These are phyloP conservation scores for Morella rubra DNA, from an alignment of 306 rosid species.

Conservation along the genomic window DNA sequence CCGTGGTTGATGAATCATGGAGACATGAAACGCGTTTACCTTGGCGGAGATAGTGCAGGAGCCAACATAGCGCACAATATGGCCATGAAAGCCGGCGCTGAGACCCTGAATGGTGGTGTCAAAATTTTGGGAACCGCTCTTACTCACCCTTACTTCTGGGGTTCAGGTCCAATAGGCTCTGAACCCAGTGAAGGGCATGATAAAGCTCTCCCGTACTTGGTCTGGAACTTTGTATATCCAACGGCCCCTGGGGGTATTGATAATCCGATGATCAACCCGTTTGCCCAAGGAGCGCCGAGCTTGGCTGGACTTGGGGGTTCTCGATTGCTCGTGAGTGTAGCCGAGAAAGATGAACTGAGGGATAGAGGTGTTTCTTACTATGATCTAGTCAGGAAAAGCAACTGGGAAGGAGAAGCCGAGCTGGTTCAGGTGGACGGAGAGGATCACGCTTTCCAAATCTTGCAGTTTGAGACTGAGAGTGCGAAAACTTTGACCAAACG, in stretches of 20 bases:
- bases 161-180: constrained; percentile 36
- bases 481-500: constrained; percentile 19
- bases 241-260: constrained; percentile 35
- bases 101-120: constrained; percentile 35
- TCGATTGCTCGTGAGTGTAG: constrained; percentile 31
- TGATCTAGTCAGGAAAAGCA: constrained; percentile 35
- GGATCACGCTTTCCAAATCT: constrained; percentile 35
- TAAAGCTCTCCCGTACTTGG: not conserved
- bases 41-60: constrained; percentile 58
- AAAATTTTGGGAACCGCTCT: constrained; percentile 35
- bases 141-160: constrained; percentile 43
- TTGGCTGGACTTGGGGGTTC: constrained; percentile 41
- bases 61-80: constrained; percentile 43
- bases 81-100: constrained; percentile 46
- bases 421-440: constrained; percentile 31
- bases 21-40: constrained; percentile 26
- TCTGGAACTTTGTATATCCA: constrained; percentile 45
- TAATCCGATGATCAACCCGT: constrained; percentile 39
- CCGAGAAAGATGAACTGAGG: constrained; percentile 25
- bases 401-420: constrained; percentile 43
- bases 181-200: constrained; percentile 17
- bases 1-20: constrained; percentile 44
- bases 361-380: constrained; percentile 40
- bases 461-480: not conserved
- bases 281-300: constrained; percentile 34